Base-by-base conservation (phyloP, 352 stramenopile genomes). In the Phytophthora chlamydospora region DNA sequence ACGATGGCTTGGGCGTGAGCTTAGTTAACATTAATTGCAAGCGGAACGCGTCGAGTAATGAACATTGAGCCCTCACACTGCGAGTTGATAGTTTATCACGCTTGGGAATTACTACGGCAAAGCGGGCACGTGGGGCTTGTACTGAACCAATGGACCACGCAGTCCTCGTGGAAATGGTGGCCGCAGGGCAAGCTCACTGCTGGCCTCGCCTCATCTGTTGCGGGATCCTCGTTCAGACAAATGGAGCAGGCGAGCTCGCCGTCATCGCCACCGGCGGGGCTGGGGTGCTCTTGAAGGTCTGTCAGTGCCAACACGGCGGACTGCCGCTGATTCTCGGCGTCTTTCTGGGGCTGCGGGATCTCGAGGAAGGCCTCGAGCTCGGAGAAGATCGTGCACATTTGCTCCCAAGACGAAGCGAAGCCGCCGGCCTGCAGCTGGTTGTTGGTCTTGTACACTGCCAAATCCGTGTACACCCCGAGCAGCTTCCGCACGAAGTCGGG, bases 151-250 rank as follows among this genome's bases (percentile, higher is more conserved):
- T 85, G 73, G 36, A 88, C 79, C 27, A 88, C 73, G 48, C 81
- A 90, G 71, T 87, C 74, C 69, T 90, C 78, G 53, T 90, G 81
- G 49, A 88, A 90, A 27, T 76, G 67, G 56, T 90, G 81, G 16
- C 40, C 35, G 35, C 81, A 90, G 10, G 78, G 74, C 27, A 90
- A 50, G 34, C 58, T 58, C 5, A 87, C 77, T 19, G 78, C 48
- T n/a, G 53, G 56, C 6, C 52, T 58, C n/a, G 14, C 27, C 41
- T 74, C 43, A 24, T 75, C 69, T 40, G 52, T 14, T 39, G 24
- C 43, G 36, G 58, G 64, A 19, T 73, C 62, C 44, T 71, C 75
- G 62, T 78, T 76, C 55, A 86, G 62, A 34, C 77, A 86, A 57
- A 83, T 86, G 38, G 68, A 82, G 54, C 77, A 86, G 40, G 65